phyloP scores from a whole-genome alignment of 1,284 basidiomycete species.

The Ustilago sp. region DNA sequence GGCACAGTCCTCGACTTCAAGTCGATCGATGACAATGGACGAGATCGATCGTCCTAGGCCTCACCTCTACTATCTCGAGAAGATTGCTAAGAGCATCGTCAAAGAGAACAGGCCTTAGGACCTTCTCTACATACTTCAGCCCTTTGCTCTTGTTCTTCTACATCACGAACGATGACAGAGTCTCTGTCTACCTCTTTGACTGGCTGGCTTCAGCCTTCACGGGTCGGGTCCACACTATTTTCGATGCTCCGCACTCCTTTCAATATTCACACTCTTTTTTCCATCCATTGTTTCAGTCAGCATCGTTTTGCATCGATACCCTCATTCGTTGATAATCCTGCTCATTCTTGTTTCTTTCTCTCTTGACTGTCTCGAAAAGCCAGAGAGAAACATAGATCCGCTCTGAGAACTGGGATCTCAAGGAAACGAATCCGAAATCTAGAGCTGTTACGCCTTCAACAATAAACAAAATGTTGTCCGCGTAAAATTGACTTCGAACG shows the following conservation, averaged over 20 bases:
- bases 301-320: conserved; percentile 4
- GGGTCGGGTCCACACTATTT: not conserved
- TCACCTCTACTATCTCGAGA: conserved; percentile 44
- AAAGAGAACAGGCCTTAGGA: conserved; percentile 20
- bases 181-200: not conserved
- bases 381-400: not conserved
- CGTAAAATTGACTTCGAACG: not conserved
- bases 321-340: not conserved
- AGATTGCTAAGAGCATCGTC: conserved; percentile 47
- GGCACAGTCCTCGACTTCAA: conserved; percentile 21
- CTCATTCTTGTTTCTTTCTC: not conserved
- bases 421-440: not conserved
- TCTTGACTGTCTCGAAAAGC: not conserved
- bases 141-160: not conserved
- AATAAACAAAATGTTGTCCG: not conserved
- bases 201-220: not conserved
- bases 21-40: conserved; percentile 34
- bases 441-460: not conserved
- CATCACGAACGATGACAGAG: not conserved
- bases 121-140: not conserved
- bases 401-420: too few species aligned
- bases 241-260: not conserved
- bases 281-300: not conserved
- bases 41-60: conserved; percentile 47
- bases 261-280: not conserved